A percentile compares a stretch with the other conserved stretches of the same genome.
phyloP scores from a whole-genome alignment of 2,329 filamentous ascomycete species.

The Magnaporthiopsis rhizophila region DNA sequence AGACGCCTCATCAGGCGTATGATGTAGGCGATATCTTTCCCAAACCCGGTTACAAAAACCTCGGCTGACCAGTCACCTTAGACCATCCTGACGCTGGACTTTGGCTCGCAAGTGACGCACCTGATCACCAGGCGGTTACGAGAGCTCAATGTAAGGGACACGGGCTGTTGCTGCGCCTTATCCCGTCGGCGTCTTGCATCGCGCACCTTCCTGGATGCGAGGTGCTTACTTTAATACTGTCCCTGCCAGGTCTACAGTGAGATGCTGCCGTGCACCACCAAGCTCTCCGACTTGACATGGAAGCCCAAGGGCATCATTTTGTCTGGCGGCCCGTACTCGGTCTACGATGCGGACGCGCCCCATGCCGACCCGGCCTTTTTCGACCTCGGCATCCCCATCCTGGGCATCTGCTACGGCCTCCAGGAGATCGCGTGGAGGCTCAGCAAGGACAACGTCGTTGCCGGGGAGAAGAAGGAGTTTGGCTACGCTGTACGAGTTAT shows the following conservation, averaged over 20 bases:
- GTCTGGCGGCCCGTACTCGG: constrained; percentile 65
- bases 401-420: constrained; percentile 34
- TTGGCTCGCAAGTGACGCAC: constrained; percentile 65
- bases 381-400: constrained; percentile 36
- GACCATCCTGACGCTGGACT: constrained; percentile 67
- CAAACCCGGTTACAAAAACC: neutral
- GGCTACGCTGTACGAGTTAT: constrained; percentile 9
- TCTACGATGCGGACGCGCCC: constrained; percentile 70
- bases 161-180: neutral
- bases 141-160: constrained; percentile 55
- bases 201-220: neutral
- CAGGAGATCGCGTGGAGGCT: constrained; percentile 69
- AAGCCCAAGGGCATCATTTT: constrained; percentile 80
- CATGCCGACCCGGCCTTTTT: constrained; percentile 76
- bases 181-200: neutral
- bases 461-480: constrained; percentile 18
- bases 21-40: constrained; percentile 1
- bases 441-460: constrained; percentile 31
- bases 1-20: constrained; percentile 7
- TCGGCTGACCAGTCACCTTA: constrained; percentile 19
- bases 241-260: constrained; percentile 54
- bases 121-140: constrained; percentile 69
- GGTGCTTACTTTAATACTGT: neutral
- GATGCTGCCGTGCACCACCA: constrained; percentile 81
- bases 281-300: constrained; percentile 66